These are phyloP conservation scores for Citrullus amarus DNA, from an alignment of 306 rosid genomes.

Conservation along the genomic window DNA sequence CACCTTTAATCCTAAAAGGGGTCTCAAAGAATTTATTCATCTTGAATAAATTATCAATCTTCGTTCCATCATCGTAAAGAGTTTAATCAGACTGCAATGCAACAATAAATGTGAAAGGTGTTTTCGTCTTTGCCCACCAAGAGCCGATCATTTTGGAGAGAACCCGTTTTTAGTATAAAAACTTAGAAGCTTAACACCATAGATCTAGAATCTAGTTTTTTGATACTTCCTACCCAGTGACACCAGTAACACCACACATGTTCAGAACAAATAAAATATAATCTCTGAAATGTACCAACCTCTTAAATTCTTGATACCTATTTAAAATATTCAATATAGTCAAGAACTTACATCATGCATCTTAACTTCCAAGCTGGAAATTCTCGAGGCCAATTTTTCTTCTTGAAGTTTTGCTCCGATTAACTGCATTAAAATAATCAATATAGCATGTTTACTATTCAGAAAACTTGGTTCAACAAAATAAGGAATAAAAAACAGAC, in stretches of 20 bases:
- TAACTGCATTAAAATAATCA: conserved; percentile 29
- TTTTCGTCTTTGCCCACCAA: not conserved
- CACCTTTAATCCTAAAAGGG: not conserved
- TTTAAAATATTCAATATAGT: not conserved
- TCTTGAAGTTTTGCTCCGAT: conserved; percentile 30
- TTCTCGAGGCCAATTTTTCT: conserved; percentile 42
- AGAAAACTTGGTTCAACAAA: not conserved
- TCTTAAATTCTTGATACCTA: not conserved
- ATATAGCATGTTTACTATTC: not conserved
- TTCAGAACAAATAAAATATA: not conserved
- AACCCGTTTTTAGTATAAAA: not conserved
- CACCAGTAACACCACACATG: not conserved
- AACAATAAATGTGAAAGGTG: not conserved
- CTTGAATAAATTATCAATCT: not conserved
- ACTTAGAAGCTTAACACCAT: not conserved
- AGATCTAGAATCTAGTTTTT: not conserved
- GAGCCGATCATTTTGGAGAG: not conserved
- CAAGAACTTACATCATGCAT: conserved; percentile 38
- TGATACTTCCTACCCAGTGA: not conserved
- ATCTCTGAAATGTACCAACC: not conserved
- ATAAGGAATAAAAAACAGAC: conserved; percentile 10
- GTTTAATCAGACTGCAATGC: not conserved
- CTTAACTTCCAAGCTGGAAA: conserved; percentile 43
- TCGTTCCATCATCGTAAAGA: not conserved
- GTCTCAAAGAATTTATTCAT: not conserved